Conservation (phyloP, 805 yeast species). For the Schwanniomyces occidentalis region DNA sequence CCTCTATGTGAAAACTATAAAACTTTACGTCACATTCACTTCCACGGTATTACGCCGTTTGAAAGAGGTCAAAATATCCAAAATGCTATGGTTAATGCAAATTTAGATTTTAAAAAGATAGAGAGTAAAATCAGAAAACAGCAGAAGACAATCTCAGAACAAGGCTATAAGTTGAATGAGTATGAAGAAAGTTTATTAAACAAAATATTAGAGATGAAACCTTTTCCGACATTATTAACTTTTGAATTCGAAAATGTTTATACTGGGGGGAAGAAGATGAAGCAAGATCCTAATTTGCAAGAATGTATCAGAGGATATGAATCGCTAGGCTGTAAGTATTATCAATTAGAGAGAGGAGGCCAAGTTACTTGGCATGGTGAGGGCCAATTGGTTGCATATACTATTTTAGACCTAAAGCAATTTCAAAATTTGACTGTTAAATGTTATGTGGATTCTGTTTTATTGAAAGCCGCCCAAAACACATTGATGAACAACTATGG, state of each 20-base stretch:
- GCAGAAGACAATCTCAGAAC: constrained; percentile 35
- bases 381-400: constrained; percentile 88
- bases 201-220: constrained; percentile 42
- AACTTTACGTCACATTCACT: constrained; percentile 41
- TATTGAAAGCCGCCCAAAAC: constrained; percentile 58
- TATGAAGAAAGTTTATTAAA: constrained; percentile 48
- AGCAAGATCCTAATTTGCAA: constrained; percentile 43
- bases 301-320: constrained; percentile 27
- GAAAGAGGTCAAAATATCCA: constrained; percentile 57
- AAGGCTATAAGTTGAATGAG: constrained; percentile 44
- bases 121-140: constrained; percentile 48
- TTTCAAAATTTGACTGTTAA: constrained; percentile 58
- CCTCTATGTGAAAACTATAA: constrained; percentile 35
- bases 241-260: constrained; percentile 86
- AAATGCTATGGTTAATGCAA: constrained; percentile 53
- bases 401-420: constrained; percentile 61
- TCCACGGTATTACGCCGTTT: constrained; percentile 41
- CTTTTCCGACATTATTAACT: constrained; percentile 69
- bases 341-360: constrained; percentile 90
- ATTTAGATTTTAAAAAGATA: constrained; percentile 56
- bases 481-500: constrained; percentile 40
- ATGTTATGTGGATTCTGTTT: constrained; percentile 61
- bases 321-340: constrained; percentile 53
- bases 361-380: constrained; percentile 96
- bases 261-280: constrained; percentile 89